Evolutionary conservation across 2,329 filamentous ascomycete genomes (phyloP), one percentile per base, ranked within the genome.

Genomic region (Botryotinia calthae): DNA sequence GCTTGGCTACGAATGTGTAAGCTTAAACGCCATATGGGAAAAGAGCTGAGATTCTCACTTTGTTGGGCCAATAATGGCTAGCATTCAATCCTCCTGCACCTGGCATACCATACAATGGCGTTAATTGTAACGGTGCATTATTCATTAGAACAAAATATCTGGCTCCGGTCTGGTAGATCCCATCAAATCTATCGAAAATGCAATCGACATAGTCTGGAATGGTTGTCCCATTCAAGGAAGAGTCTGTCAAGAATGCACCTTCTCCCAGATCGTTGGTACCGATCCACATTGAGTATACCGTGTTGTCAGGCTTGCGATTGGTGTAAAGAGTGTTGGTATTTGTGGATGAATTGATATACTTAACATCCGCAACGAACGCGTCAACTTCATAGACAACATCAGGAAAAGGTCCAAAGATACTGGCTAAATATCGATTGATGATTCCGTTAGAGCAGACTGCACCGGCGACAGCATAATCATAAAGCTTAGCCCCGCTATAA

Each of bases 251-350:
- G 79, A 94, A 91, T 14, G 87, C 90, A 69, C 85, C 82, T 72
- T 84, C 85, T 34, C 92, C 92, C 16, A 95, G 83, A 78, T 96
- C 93, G 79, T 95, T 95, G 37, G 92, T 94, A 4, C 93, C 93
- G 77, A 95, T 94, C 91, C 91, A 95, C 68, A 95, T 86, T 1
- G 89, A 86, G 78, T 94, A 95, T 3, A 93, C 89, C 0, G 91
- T 93, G 75, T 90, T 89, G 44, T 87, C 82, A 2, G 85, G 77
- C 2, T 84, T 85, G 63, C 85, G 81, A 75, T 84, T 77, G 0
- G 81, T 80, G 75, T 85, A 87, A 7, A 87, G 80, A 2, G 82
- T 80, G 72, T 82, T 79, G 70, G 81, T 80, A 2, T 75, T 72
- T 0, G 80, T 80, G 2, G 76, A 73, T 40, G 73, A 64, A 72